These are phyloP conservation scores for Narthecium ossifragum DNA, from an alignment of 106 monocot genomes.

Conservation along the genomic window DNA sequence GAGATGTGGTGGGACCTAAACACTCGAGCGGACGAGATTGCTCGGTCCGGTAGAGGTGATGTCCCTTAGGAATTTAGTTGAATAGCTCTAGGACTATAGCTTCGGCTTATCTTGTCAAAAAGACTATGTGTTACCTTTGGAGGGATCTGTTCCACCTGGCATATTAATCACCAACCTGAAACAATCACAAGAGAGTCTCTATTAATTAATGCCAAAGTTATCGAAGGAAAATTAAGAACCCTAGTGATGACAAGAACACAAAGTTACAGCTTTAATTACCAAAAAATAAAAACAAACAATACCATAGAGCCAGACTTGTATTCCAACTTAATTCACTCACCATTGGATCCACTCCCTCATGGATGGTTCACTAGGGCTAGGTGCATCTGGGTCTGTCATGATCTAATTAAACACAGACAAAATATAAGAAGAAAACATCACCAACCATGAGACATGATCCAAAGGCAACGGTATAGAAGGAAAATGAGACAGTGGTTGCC, in stretches of 20 bases:
- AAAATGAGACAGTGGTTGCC: background rate
- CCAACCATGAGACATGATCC: background rate
- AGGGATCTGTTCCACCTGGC: slow-evolving; percentile 57
- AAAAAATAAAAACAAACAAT: background rate
- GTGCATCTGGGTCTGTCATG: slow-evolving; percentile 92
- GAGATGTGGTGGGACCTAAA: too few relatives aligned
- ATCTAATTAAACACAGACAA: slow-evolving; percentile 22
- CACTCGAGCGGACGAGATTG: too few relatives aligned
- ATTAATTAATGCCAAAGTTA: background rate
- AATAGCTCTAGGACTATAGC: too few relatives aligned
- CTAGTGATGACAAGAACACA: background rate
- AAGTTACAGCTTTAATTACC: background rate
- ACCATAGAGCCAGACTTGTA: background rate
- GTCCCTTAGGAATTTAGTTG: too few relatives aligned
- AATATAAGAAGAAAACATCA: background rate
- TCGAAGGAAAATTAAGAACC: background rate
- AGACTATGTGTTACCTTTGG: slow-evolving; percentile 61
- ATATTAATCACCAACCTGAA: slow-evolving; percentile 78
- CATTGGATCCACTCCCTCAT: slow-evolving; percentile 84
- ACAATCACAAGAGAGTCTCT: background rate
- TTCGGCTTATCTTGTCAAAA: too few relatives aligned
- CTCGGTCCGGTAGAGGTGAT: too few relatives aligned
- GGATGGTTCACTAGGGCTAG: slow-evolving; percentile 81
- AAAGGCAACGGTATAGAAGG: background rate
- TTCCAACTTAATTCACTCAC: slow-evolving; percentile 14